Percentiles rank a stretch among this genome's conserved stretches.
Conservation (phyloP, 139 green algal genomes). For the Ulvella scutata region DNA sequence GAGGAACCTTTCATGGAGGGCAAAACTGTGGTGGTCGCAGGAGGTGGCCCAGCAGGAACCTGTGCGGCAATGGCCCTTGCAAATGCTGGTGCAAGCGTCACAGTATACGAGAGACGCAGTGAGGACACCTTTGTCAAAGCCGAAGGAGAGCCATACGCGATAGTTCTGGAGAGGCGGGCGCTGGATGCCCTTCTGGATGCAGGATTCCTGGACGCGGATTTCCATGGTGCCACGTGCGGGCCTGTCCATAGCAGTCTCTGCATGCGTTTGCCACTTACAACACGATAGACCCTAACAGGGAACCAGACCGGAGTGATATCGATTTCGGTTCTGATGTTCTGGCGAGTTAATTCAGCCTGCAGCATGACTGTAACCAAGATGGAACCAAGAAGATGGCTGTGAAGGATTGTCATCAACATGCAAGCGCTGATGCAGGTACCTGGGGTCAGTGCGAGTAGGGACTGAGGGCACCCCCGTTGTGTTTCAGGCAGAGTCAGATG, state of each 20-base stretch:
- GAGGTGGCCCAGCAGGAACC: not conserved
- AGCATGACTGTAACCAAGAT: too few relatives aligned
- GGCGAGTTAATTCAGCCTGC: too few relatives aligned
- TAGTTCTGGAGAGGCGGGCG: not conserved
- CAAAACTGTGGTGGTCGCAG: not conserved
- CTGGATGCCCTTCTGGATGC: not conserved
- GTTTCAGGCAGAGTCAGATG: not conserved
- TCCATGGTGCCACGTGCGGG: not conserved
- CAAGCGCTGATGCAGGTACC: not conserved
- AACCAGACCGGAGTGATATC: too few relatives aligned
- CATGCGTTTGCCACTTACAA: too few relatives aligned
- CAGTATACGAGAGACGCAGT: not conserved
- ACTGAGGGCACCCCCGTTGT: not conserved
- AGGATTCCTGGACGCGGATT: conserved; percentile 2
- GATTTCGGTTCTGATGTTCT: too few relatives aligned
- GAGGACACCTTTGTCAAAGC: not conserved
- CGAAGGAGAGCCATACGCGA: not conserved
- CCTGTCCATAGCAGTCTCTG: too few relatives aligned
- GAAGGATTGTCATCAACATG: too few relatives aligned
- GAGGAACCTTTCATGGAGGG: not conserved
- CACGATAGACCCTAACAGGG: too few relatives aligned
- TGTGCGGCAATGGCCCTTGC: not conserved
- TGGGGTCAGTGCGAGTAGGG: not conserved
- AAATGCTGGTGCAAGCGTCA: not conserved
- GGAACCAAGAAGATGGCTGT: too few relatives aligned